phyloP scores from a whole-genome alignment of 2,329 filamentous ascomycete genomes.

The Diaporthe capsici region DNA sequence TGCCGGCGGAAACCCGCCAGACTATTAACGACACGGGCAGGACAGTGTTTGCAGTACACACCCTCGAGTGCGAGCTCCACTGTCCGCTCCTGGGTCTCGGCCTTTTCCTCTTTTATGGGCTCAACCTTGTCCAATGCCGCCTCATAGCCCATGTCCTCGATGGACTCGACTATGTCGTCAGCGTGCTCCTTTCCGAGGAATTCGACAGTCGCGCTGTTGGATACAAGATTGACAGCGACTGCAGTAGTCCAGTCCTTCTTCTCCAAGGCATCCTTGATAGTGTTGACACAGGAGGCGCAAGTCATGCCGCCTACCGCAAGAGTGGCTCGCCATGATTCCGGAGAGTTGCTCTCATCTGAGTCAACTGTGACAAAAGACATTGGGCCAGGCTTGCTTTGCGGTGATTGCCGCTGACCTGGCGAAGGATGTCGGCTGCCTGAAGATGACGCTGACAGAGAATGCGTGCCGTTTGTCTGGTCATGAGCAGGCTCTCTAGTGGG shows the following conservation, averaged over 20 bases:
- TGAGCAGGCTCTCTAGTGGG: slow-evolving; percentile 31
- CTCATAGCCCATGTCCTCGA: slow-evolving; percentile 77
- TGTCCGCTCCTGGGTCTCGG: slow-evolving; percentile 60
- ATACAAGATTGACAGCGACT: slow-evolving; percentile 74
- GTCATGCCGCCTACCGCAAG: slow-evolving; percentile 81
- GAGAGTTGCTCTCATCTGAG: slow-evolving; percentile 46
- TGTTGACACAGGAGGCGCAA: slow-evolving; percentile 77
- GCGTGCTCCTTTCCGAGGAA: slow-evolving; percentile 64
- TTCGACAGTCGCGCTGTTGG: slow-evolving; percentile 75
- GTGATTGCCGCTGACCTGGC: background rate
- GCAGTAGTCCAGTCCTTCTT: slow-evolving; percentile 71
- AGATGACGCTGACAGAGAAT: background rate
- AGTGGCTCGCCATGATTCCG: slow-evolving; percentile 62
- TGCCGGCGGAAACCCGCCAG: slow-evolving; percentile 66
- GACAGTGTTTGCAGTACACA: slow-evolving; percentile 82
- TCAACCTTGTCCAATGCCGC: slow-evolving; percentile 68
- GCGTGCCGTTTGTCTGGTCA: background rate
- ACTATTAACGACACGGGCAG: slow-evolving; percentile 67
- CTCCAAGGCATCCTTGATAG: slow-evolving; percentile 71
- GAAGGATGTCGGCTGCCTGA: slow-evolving; percentile 1
- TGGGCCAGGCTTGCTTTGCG: slow-evolving; percentile 9
- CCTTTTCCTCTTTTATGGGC: slow-evolving; percentile 51
- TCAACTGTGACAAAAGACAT: slow-evolving; percentile 54
- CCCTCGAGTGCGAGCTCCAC: slow-evolving; percentile 78
- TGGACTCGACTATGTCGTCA: slow-evolving; percentile 64